phyloP scores from a whole-genome alignment of 78 protist genomes.

The Pigoraptor vietnamica region DNA sequence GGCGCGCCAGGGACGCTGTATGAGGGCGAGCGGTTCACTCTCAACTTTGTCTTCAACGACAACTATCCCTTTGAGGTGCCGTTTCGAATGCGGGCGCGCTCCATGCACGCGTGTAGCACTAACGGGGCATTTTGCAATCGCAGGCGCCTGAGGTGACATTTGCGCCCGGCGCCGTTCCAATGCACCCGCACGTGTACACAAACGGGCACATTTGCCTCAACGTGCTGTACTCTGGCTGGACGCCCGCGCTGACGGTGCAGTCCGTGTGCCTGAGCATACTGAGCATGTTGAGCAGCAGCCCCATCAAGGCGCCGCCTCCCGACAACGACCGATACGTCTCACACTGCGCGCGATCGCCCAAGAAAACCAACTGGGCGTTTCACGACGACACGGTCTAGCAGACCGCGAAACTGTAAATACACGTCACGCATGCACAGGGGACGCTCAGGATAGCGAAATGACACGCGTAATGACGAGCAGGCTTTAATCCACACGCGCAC shows the following conservation, averaged over 20 bases:
- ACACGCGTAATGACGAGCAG: too few species aligned
- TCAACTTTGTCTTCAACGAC: conserved; percentile 7
- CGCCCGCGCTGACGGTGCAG: conserved; percentile 18
- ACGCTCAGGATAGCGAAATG: too few species aligned
- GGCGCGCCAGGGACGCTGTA: conserved; percentile 26
- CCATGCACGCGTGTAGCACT: too few species aligned
- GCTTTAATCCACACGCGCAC: too few species aligned
- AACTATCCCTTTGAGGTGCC: conserved; percentile 18
- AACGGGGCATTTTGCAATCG: too few species aligned
- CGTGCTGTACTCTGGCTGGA: conserved; percentile 26
- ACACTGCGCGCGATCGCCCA: neutral
- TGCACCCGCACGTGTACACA: conserved; percentile 31
- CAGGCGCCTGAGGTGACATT: conserved; percentile 17
- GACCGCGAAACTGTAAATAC: too few species aligned
- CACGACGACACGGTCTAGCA: conserved; percentile 3
- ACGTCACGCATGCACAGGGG: too few species aligned
- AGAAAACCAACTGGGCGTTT: conserved; percentile 11
- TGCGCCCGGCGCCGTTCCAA: conserved; percentile 4
- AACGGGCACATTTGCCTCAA: conserved; percentile 39
- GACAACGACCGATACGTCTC: conserved; percentile 21
- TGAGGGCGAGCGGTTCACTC: conserved; percentile 25
- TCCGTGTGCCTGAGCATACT: conserved; percentile 16
- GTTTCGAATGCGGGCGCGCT: neutral
- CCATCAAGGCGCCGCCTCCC: conserved; percentile 16
- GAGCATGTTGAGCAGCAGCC: conserved; percentile 25